Evolutionary conservation across 345 rosid genomes (phyloP), one percentile per base, ranked within the genome.

Genomic region (Populus davidiana): DNA sequence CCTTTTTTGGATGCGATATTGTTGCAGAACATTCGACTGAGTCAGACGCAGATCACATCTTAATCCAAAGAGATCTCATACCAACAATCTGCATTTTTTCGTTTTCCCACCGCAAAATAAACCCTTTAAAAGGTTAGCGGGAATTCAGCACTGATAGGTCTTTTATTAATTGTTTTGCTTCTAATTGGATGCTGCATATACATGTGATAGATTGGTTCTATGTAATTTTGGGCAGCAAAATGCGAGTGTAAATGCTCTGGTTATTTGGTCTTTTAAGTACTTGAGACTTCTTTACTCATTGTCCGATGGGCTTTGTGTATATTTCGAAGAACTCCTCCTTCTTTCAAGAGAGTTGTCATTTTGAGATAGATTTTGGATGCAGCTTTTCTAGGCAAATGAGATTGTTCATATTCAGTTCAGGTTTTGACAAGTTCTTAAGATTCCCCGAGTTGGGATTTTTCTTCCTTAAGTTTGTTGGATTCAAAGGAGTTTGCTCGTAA

Each of bases 21-120:
- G 43, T 38, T 73, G 52, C 49, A 23, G 59, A 61, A 49, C 21
- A 8, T 56, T 72, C 62, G n/a, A 61, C 62, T 25, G 41, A 23
- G 59, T 52, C 59, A 62, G 54, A 27, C 31, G 39, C 69, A 27
- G 76, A 73, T 62, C 76, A 25, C 36, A 17, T 52, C 44, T 6
- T 52, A 33, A 33, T 52, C 21, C 13, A 29, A 70, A 71, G 59
- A 71, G 74, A 71, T 71, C 74, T 71, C 54, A 31, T 31, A 52
- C 59, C 23, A 52, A 20, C 59, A 52, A 52, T 20, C 59, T 52
- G 59, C 23, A 13, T 20, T 18, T 20, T 52, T 20, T 20, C 2
- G 2, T 52, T 20, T 52, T 52, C 18, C n/a, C 8, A 18, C 59
- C 20, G 59, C 59, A 52, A n/a, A 7, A 20, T 7, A 52, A 52